Evolutionary conservation across 169 alveolate species (phyloP), one percentile per base, ranked within the genome.

Genomic region (Eimeria zaria): DNA sequence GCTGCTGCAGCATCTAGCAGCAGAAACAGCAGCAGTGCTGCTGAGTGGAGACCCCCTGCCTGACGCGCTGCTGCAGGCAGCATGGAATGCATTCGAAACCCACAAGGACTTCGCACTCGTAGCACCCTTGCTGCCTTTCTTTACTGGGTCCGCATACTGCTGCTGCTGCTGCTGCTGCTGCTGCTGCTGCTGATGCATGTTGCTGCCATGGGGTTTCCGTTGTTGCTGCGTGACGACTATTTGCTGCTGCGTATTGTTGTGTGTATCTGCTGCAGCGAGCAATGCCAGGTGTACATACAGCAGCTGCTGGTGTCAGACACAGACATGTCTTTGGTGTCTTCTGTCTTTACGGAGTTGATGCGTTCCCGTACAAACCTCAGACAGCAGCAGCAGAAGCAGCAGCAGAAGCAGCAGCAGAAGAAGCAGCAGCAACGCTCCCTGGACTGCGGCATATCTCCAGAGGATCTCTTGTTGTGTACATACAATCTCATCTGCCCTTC

Each of bases 211-310:
- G 36, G 12, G 12, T 24, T 60, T 76, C 58, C 24, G 55, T 73
- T 73, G 46, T 12, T 41, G 51, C 53, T 36, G 87, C n/a, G n/a
- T n/a, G n/a, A n/a, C n/a, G n/a, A n/a, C n/a, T n/a, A n/a, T n/a
- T 11, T 36, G 36, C 27, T 76, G 87, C 55, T 76, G 62, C 58
- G 22, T 69, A 46, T 20, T 27, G 12, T 24, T 76, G 20, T 76
- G 87, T n/a, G 30, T 41, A 22, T 48, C 22, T 41, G 60, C 55
- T 76, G 87, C 87, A 76, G 87, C 58, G 87, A 39, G 27, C 87
- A 76, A 33, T 76, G 87, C 87, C 87, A 76, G 58, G 87, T 41
- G 87, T 76, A 76, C 87, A 76, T 76, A 41, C 87, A 76, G 87
- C 87, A 76, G 87, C 87, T 76, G 87, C 62, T 76, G 87, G 39